These are phyloP conservation scores for Chaetomium strumarium DNA, from an alignment of 2,329 filamentous ascomycete species.

Conservation along the genomic window DNA sequence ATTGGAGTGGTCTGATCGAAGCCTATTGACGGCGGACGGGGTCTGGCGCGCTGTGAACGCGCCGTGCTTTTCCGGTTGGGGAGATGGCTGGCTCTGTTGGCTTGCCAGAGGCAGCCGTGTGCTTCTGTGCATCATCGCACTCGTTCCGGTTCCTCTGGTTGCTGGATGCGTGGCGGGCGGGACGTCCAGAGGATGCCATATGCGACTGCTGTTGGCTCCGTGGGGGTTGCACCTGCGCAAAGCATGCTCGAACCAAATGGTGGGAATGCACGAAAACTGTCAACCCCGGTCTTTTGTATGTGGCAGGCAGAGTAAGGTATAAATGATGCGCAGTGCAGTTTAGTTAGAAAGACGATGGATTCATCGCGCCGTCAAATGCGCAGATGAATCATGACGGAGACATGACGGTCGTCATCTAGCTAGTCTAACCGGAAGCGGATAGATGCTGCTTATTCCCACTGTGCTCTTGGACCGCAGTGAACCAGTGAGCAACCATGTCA, in stretches of 20 bases:
- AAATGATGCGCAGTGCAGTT: too few relatives aligned
- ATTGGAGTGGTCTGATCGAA: neutral
- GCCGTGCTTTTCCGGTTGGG: neutral
- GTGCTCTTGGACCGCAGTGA: neutral
- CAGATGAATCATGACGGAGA: neutral
- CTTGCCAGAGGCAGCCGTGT: slow-evolving; percentile 7
- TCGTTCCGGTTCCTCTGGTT: neutral
- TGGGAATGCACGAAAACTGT: neutral
- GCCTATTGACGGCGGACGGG: neutral
- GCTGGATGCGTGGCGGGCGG: slow-evolving; percentile 2
- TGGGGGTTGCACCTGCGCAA: neutral
- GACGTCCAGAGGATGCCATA: neutral
- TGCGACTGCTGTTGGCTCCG: neutral
- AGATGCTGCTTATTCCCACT: neutral
- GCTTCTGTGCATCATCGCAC: slow-evolving; percentile 1
- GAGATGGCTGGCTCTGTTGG: neutral
- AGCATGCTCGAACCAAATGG: neutral
- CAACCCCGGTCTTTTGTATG: too few relatives aligned
- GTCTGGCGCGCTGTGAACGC: slow-evolving; percentile 7
- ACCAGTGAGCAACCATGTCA: slow-evolving; percentile 16
- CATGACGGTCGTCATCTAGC: neutral
- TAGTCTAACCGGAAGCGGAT: slow-evolving; percentile 3
- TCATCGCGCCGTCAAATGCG: neutral
- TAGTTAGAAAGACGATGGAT: too few relatives aligned
- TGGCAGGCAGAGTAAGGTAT: too few relatives aligned